Conservation (phyloP, 805 yeast genomes). For the Kuraishia floccosa region DNA sequence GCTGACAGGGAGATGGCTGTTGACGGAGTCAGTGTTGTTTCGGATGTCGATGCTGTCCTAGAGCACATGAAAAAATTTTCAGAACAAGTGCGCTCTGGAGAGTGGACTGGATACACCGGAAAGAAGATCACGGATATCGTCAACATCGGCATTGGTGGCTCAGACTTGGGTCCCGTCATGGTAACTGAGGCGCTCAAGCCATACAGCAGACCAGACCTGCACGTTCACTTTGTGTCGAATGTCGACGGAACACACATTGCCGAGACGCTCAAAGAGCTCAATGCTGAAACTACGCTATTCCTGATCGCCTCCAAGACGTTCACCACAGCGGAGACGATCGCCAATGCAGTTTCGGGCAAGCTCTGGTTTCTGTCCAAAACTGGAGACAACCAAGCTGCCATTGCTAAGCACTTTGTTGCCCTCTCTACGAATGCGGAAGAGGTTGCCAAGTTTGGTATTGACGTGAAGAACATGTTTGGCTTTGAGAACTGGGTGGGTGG, state of each 20-base stretch:
- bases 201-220: constrained; percentile 63
- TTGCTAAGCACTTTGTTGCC: constrained; percentile 97
- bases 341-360: constrained; percentile 95
- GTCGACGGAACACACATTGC: constrained; percentile 97
- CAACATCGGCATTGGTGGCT: constrained; percentile 98
- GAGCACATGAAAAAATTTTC: constrained; percentile 96
- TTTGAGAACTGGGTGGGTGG: constrained; percentile 99
- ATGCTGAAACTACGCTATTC: constrained; percentile 89
- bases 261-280: constrained; percentile 66
- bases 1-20: constrained; percentile 74
- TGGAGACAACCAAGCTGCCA: constrained; percentile 51
- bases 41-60: constrained; percentile 85
- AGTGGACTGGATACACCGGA: constrained; percentile 96
- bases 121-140: constrained; percentile 88
- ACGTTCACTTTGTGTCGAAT: constrained; percentile 92
- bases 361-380: constrained; percentile 77
- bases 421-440: constrained; percentile 86
- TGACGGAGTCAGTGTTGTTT: constrained; percentile 82
- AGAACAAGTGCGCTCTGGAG: constrained; percentile 80
- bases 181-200: constrained; percentile 96
- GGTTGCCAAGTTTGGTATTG: constrained; percentile 93
- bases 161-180: constrained; percentile 98
- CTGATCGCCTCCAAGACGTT: constrained; percentile 94
- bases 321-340: constrained; percentile 97
- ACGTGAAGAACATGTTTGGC: constrained; percentile 96